Percentiles rank a stretch among this genome's conserved stretches.
phyloP scores from a whole-genome alignment of 129 eudicot species.

The Scalesia atractyloides region DNA sequence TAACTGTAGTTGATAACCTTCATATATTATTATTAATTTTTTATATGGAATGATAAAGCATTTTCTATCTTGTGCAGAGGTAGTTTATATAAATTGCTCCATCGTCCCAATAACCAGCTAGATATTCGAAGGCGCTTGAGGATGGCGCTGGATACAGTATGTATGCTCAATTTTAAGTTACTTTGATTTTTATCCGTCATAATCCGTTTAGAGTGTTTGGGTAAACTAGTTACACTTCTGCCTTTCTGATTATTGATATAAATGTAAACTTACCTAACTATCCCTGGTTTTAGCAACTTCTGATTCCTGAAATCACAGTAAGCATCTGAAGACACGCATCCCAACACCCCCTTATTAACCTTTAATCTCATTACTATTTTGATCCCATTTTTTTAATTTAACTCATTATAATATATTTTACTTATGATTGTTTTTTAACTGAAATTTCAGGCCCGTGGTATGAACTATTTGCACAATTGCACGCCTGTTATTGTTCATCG shows the following conservation, averaged over 20 bases:
- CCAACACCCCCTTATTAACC: slow-evolving; percentile 13
- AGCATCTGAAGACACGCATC: slow-evolving; percentile 3
- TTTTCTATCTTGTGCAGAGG: slow-evolving; percentile 65
- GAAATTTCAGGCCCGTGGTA: slow-evolving; percentile 82
- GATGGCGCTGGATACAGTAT: slow-evolving; percentile 98
- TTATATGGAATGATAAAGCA: not conserved
- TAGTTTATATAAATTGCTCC: slow-evolving; percentile 90
- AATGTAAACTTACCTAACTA: slow-evolving; percentile 13
- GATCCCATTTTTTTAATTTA: slow-evolving; percentile 23
- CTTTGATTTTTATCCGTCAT: too few relatives aligned
- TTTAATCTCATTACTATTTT: not conserved
- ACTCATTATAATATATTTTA: not conserved
- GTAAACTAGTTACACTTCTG: slow-evolving; percentile 15
- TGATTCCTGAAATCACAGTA: not conserved
- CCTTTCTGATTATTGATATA: slow-evolving; percentile 21
- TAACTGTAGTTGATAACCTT: slow-evolving; percentile 7
- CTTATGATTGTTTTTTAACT: slow-evolving; percentile 15
- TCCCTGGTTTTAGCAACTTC: slow-evolving; percentile 6
- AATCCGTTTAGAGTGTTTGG: slow-evolving; percentile 1
- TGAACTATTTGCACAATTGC: slow-evolving; percentile 97
- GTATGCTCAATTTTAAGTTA: slow-evolving; percentile 43
- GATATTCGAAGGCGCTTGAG: slow-evolving; percentile 90
- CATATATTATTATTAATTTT: not conserved
- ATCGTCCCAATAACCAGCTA: slow-evolving; percentile 89
- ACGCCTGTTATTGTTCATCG: slow-evolving; percentile 94